Evolutionary conservation across 208 protist species (phyloP).

Genomic region (Tritrichomonas musculus): DNA sequence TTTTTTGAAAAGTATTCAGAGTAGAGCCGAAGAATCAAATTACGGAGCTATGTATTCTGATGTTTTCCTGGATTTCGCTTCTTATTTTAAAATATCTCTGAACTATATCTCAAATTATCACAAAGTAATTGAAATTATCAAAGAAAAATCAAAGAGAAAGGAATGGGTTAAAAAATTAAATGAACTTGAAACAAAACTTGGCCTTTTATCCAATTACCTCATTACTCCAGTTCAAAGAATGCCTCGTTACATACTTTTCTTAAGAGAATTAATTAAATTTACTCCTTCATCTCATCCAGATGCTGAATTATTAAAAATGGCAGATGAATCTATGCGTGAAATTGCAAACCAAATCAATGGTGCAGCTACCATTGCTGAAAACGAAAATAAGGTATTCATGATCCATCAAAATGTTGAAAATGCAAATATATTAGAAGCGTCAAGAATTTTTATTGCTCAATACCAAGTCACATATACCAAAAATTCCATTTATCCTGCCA

Average conservation of each 20-base stretch:
- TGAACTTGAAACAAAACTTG: neutral
- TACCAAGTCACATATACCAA: no score
- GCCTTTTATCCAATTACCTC: neutral
- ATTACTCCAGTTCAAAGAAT: slow-evolving; percentile 33
- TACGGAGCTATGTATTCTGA: neutral
- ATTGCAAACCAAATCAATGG: neutral
- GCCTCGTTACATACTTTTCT: neutral
- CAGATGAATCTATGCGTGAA: neutral
- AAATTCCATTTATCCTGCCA: no score
- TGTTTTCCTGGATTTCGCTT: neutral
- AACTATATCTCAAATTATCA: neutral
- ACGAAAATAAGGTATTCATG: neutral
- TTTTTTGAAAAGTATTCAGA: neutral
- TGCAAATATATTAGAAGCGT: no score
- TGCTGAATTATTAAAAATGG: neutral
- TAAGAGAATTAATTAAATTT: slow-evolving; percentile 21
- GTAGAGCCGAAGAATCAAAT: no score
- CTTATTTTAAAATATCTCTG: neutral
- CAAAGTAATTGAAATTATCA: neutral
- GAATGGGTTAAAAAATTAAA: neutral
- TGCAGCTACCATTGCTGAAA: neutral
- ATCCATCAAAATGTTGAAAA: neutral
- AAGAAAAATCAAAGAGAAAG: neutral
- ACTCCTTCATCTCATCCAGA: slow-evolving; percentile 2
- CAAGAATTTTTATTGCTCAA: no score